phyloP scores from a whole-genome alignment of 441 rosid species.

The Populus hybrid region DNA sequence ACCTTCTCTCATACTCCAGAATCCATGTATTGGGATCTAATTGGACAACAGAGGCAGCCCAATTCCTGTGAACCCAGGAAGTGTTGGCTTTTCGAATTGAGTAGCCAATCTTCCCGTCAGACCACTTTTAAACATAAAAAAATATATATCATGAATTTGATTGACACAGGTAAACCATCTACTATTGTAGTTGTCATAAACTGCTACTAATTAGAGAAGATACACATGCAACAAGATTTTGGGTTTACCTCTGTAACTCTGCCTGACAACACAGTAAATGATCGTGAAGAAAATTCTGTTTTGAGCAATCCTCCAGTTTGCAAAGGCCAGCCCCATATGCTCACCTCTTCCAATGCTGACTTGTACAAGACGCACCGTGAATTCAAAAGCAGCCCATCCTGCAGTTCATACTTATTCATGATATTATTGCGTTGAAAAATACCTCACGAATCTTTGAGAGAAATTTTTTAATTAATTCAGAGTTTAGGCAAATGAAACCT shows the following conservation, averaged over 20 bases:
- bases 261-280: constrained; percentile 60
- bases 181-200: background rate
- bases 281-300: constrained; percentile 53
- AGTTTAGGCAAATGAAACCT: constrained; percentile 37
- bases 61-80: constrained; percentile 55
- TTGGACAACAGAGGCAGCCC: constrained; percentile 57
- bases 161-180: background rate
- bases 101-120: constrained; percentile 49
- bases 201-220: background rate
- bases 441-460: background rate
- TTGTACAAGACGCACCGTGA: constrained; percentile 67
- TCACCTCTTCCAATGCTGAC: constrained; percentile 65
- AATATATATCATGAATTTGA: background rate
- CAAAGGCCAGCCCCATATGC: constrained; percentile 96
- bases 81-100: constrained; percentile 34
- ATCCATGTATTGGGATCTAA: constrained; percentile 75
- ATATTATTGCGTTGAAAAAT: background rate
- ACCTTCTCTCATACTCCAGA: constrained; percentile 58
- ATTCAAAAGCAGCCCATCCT: constrained; percentile 55
- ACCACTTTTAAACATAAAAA: constrained; percentile 50
- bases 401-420: constrained; percentile 2
- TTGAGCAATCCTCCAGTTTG: constrained; percentile 69
- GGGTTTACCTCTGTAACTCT: constrained; percentile 66
- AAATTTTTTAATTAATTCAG: no score
- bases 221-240: background rate